Evolutionary conservation across 2,329 filamentous ascomycete species (phyloP).

Genomic region (Bipolaris oryzae): DNA sequence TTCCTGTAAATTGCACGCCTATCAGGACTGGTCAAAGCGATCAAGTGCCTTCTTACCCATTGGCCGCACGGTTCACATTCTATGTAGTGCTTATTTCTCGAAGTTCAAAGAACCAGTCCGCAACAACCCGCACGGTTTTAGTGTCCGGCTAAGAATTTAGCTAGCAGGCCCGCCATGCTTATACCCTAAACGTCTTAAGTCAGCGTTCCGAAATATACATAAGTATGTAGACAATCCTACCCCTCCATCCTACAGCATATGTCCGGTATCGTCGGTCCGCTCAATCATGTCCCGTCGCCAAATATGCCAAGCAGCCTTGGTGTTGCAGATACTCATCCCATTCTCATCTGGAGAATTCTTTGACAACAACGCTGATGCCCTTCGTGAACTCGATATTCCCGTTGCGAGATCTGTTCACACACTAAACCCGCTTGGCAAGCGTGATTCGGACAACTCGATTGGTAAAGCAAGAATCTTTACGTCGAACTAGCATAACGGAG

Average conservation of each 20-base stretch:
- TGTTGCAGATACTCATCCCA: neutral
- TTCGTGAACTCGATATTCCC: neutral
- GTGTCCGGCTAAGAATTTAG: neutral
- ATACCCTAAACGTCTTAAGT: neutral
- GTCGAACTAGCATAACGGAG: neutral
- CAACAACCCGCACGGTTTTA: neutral
- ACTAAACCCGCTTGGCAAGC: neutral
- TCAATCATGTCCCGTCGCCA: neutral
- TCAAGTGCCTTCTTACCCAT: too few relatives aligned
- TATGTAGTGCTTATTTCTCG: too few relatives aligned
- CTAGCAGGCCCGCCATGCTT: neutral
- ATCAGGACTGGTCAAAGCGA: too few relatives aligned
- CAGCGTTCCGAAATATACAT: neutral
- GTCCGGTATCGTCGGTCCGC: neutral
- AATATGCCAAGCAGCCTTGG: neutral
- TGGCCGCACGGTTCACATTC: too few relatives aligned
- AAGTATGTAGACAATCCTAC: neutral
- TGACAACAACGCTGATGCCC: neutral
- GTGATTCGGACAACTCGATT: neutral
- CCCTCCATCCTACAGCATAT: neutral
- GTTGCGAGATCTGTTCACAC: neutral
- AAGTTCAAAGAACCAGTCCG: neutral
- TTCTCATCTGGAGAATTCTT: neutral
- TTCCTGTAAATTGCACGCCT: too few relatives aligned
- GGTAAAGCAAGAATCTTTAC: neutral